Base-by-base conservation (phyloP, 2,329 filamentous ascomycete species). In the Calonectria crousiana region DNA sequence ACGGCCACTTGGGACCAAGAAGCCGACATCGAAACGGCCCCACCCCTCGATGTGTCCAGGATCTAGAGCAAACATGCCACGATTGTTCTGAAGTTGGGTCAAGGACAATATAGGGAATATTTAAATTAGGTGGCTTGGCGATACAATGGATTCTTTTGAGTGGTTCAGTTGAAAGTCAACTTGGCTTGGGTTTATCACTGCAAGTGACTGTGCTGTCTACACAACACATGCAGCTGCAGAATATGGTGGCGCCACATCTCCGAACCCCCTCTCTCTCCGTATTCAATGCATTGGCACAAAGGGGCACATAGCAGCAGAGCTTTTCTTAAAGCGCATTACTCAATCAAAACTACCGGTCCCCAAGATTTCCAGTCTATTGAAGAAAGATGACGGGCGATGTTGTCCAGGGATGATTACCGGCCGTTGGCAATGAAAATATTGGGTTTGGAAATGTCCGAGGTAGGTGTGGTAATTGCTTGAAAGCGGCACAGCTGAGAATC, bases 1-100 rank as follows among this genome's bases (percentile, higher is more conserved):
- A 41, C 34, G 36, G 56, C 56, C 10, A 23, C 56, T 62, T 20
- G 36, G 32, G 23, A 23, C 16, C n/a, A 34, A 56, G 23, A 41
- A 28, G 56, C 56, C 56, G 56, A 62, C 26, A 14, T 41, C 11
- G n/a, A 38, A 62, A 28, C 38, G 36, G 38, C 56, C 56, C 56
- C 56, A 18, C 56, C 23, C 26, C 6, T 9, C 13, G 10, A 41
- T 4, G 4, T 9, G 23, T 23, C 36, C 56, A 36, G 13, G 11
- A 28, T 38, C 26, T 4, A 26, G 9, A 16, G 23, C 18, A 16
- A 41, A 30, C 10, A n/a, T 23, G n/a, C 44, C n/a, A 47, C 44
- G 44, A 20, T 1, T 11, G n/a, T 23, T 23, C 44, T 11, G 11
- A 47, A 23, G n/a, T 23, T 10, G 10, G 11, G n/a, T 47, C 9